phyloP scores from a whole-genome alignment of 2,329 filamentous ascomycete genomes.

The Sclerotinia spermophila region DNA sequence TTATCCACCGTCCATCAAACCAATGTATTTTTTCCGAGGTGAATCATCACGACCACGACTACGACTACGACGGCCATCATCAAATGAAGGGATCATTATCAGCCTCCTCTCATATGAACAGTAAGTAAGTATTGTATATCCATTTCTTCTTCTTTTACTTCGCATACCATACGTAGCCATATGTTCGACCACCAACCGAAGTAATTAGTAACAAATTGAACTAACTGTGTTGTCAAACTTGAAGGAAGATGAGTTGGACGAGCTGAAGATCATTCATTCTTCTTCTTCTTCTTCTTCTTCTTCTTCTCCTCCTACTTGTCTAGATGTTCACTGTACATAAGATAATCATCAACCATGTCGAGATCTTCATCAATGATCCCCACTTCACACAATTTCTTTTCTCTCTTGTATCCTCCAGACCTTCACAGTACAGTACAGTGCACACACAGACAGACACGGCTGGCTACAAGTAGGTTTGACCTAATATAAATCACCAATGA shows the following conservation, averaged over 20 bases:
- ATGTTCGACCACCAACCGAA: constrained; percentile 1
- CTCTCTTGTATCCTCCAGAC: not conserved
- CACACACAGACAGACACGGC: not conserved
- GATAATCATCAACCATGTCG: not conserved
- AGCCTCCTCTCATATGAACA: not conserved
- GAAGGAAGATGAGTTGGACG: not conserved
- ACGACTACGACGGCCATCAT: not conserved
- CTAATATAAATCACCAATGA: constrained; percentile 13
- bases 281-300: too few species aligned
- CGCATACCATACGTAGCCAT: constrained; percentile 1
- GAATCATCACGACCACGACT: constrained; percentile 5
- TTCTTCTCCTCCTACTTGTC: not conserved
- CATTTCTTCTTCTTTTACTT: not conserved
- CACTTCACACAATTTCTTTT: not conserved
- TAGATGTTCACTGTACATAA: not conserved
- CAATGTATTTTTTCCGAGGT: not conserved
- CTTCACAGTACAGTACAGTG: not conserved
- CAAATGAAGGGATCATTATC: not conserved
- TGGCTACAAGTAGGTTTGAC: not conserved
- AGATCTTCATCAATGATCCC: constrained; percentile 6
- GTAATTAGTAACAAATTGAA: constrained; percentile 1
- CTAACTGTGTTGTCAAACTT: constrained; percentile 12
- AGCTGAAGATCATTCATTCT: too few species aligned
- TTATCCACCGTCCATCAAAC: constrained; percentile 1
- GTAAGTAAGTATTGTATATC: too few species aligned